These are phyloP conservation scores for Puccinia horiana DNA, from an alignment of 1,284 basidiomycete species.

Conservation along the genomic window DNA sequence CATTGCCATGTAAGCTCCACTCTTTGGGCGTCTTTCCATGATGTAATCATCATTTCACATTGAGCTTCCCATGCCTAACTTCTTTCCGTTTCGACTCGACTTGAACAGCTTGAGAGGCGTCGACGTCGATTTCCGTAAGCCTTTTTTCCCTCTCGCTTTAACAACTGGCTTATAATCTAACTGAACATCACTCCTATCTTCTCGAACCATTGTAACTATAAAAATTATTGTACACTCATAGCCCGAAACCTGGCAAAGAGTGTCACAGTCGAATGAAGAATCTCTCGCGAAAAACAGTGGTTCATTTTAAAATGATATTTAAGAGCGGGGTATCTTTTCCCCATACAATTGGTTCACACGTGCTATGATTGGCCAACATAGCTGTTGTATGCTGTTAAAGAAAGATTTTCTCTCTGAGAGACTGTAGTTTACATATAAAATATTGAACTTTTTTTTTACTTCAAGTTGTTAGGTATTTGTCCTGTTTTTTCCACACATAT, in stretches of 20 bases:
- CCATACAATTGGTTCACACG: no score
- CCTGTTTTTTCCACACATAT: no score
- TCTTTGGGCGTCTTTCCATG: not conserved
- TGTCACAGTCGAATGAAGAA: conserved; percentile 40
- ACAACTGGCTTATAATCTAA: not conserved
- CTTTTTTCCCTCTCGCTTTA: not conserved
- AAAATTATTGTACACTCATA: not conserved
- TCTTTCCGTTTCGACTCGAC: not conserved
- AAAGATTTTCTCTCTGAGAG: no score
- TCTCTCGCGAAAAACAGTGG: no score
- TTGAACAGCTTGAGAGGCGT: conserved; percentile 42
- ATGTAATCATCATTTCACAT: no score
- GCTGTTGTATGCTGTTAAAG: no score
- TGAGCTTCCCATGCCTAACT: not conserved
- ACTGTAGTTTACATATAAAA: no score
- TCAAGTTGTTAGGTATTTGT: no score
- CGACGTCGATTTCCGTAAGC: conserved; percentile 49
- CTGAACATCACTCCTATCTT: not conserved
- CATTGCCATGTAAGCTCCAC: conserved; percentile 68
- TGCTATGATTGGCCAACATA: no score
- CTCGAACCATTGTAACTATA: not conserved
- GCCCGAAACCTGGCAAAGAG: conserved; percentile 47
- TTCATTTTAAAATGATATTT: no score
- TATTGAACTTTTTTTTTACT: no score
- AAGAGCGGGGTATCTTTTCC: no score